These are phyloP conservation scores for Globisporangium spiculum DNA, from an alignment of 352 stramenopile species.

Conservation along the genomic window DNA sequence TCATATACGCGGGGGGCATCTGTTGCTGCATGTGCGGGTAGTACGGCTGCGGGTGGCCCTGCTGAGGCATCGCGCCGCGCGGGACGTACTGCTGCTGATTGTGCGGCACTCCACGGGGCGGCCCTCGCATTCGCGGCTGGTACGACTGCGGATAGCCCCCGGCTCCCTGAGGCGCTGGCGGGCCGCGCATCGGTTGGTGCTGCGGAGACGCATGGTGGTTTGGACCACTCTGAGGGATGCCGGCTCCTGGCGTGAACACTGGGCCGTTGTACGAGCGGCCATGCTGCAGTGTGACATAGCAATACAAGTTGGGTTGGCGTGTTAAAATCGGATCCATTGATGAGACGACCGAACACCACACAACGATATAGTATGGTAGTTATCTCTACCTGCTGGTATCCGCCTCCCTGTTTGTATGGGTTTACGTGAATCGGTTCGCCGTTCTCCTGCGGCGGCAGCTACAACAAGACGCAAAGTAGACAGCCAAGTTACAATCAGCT, in stretches of 20 bases:
- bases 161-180: slow-evolving; percentile 20
- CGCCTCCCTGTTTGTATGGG: slow-evolving; percentile 19
- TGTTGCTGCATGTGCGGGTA: slow-evolving; percentile 36
- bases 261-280: slow-evolving; percentile 39
- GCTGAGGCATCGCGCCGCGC: slow-evolving; percentile 35
- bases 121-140: slow-evolving; percentile 34
- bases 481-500: not conserved
- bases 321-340: not conserved
- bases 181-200: slow-evolving; percentile 47
- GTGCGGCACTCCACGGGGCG: slow-evolving; percentile 36
- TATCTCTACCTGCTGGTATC: slow-evolving; percentile 12
- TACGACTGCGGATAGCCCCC: slow-evolving; percentile 30
- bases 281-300: slow-evolving; percentile 18
- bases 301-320: not conserved
- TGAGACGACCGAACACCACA: not conserved
- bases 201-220: slow-evolving; percentile 31
- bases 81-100: slow-evolving; percentile 36
- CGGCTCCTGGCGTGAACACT: slow-evolving; percentile 34
- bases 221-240: slow-evolving; percentile 11
- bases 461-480: not conserved
- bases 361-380: not conserved
- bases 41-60: slow-evolving; percentile 30
- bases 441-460: slow-evolving; percentile 10
- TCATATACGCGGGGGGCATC: slow-evolving; percentile 49
- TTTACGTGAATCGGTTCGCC: slow-evolving; percentile 3